Evolutionary conservation across 2,329 filamentous ascomycete species (phyloP).

Genomic region (Trichoderma sp.): DNA sequence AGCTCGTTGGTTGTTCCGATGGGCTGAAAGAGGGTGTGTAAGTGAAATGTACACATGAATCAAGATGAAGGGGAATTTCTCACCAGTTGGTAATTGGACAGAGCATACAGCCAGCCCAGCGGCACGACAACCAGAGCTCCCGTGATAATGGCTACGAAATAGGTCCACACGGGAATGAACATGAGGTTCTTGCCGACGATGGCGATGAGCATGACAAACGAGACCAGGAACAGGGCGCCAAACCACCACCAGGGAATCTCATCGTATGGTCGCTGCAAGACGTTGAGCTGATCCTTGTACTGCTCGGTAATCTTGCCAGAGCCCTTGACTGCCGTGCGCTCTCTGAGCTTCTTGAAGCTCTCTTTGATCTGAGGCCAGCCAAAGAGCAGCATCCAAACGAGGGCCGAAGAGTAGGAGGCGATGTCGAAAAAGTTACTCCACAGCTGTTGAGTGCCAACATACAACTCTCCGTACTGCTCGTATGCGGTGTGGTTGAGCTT

Average conservation of each 20-base stretch:
- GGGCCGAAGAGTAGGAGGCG: slow-evolving; percentile 58
- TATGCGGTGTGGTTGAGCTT: slow-evolving; percentile 53
- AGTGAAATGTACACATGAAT: background rate
- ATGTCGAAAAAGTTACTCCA: slow-evolving; percentile 64
- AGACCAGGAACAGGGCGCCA: slow-evolving; percentile 49
- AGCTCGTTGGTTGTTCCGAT: slow-evolving; percentile 63
- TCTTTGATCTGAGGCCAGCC: slow-evolving; percentile 51
- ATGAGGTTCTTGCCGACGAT: slow-evolving; percentile 54
- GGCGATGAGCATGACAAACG: slow-evolving; percentile 51
- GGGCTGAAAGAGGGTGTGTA: slow-evolving; percentile 29
- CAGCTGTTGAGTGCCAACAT: slow-evolving; percentile 58
- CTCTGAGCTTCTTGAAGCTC: slow-evolving; percentile 47
- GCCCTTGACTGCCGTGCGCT: slow-evolving; percentile 37
- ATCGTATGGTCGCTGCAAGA: slow-evolving; percentile 57
- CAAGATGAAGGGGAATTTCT: background rate
- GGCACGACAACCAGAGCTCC: slow-evolving; percentile 59
- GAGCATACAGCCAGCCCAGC: slow-evolving; percentile 60
- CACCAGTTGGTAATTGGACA: slow-evolving; percentile 54
- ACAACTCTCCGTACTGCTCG: slow-evolving; percentile 54
- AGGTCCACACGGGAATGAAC: slow-evolving; percentile 62
- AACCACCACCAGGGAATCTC: slow-evolving; percentile 65
- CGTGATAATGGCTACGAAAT: slow-evolving; percentile 57
- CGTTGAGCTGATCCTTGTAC: slow-evolving; percentile 60
- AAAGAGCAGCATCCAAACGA: slow-evolving; percentile 61
- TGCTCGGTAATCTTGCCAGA: slow-evolving; percentile 51